A percentile compares a stretch with the other conserved stretches of the same genome.
Evolutionary conservation across 2,329 filamentous ascomycete genomes (phyloP).

Genomic region (Botrytis sinoallii): DNA sequence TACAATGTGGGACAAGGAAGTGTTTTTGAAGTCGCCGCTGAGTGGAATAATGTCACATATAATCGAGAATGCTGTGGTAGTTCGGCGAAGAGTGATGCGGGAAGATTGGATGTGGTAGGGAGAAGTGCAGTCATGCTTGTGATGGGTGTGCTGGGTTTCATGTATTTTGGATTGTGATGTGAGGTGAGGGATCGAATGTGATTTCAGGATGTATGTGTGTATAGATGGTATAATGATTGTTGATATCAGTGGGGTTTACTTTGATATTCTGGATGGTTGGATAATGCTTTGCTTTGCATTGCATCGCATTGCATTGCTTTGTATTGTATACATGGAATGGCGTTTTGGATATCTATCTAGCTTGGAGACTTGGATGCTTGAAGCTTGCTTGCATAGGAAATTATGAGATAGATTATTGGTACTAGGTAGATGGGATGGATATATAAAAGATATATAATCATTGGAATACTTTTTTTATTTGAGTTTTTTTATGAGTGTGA

Average conservation of each 20-base stretch:
- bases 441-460: not conserved
- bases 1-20: slow-evolving; percentile 69
- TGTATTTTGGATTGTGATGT: slow-evolving; percentile 3
- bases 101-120: not conserved
- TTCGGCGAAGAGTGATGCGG: not conserved
- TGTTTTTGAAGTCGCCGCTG: slow-evolving; percentile 71
- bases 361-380: too few relatives aligned
- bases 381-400: not conserved
- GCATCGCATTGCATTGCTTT: not conserved
- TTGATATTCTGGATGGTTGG: not conserved
- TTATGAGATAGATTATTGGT: not conserved
- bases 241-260: not conserved
- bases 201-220: not conserved
- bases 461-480: not conserved
- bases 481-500: too few relatives aligned
- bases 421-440: not conserved
- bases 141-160: not conserved
- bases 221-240: not conserved
- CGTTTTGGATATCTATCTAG: not conserved
- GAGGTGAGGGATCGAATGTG: not conserved
- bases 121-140: not conserved
- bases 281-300: not conserved
- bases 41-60: slow-evolving; percentile 71
- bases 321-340: not conserved
- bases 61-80: slow-evolving; percentile 55